A percentile compares a stretch with the other conserved stretches of the same genome.
These are phyloP conservation scores for Phytophthora tubulina DNA, from an alignment of 352 stramenopile species.

Conservation along the genomic window DNA sequence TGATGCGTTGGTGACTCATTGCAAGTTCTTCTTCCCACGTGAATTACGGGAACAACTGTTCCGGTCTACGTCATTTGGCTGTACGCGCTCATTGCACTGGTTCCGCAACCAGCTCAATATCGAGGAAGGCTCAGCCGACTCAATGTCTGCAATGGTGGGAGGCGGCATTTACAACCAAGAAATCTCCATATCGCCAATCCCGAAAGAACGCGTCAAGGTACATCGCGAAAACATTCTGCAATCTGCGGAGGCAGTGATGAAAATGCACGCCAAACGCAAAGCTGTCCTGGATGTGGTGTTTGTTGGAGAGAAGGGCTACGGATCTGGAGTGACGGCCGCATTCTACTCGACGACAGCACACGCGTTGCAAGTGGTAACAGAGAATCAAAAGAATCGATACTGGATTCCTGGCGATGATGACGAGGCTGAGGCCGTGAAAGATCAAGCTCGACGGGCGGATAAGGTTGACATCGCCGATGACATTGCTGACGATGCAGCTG, in stretches of 20 bases:
- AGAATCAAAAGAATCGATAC: conserved; percentile 57
- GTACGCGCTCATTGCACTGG: conserved; percentile 83
- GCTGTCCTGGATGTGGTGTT: conserved; percentile 89
- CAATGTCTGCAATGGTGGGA: conserved; percentile 33
- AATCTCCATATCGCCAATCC: conserved; percentile 84
- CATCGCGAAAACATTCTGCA: conserved; percentile 77
- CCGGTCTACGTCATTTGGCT: conserved; percentile 81
- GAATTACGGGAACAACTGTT: conserved; percentile 80
- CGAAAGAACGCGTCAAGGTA: conserved; percentile 89
- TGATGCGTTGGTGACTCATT: conserved; percentile 76
- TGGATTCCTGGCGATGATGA: conserved; percentile 73
- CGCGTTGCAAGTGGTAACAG: conserved; percentile 63
- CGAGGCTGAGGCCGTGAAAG: conserved; percentile 29
- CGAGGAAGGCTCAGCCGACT: conserved; percentile 46
- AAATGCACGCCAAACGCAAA: conserved; percentile 87
- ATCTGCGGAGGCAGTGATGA: conserved; percentile 84
- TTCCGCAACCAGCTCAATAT: conserved; percentile 77
- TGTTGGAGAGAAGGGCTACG: conserved; percentile 87
- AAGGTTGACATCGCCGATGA: conserved; percentile 10
- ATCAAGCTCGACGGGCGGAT: conserved; percentile 7
- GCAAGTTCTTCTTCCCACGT: conserved; percentile 85
- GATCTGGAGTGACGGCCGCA: conserved; percentile 83
- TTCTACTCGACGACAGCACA: conserved; percentile 87
- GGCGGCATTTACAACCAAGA: conserved; percentile 78
- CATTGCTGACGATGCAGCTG: conserved; percentile 43